Conservation (phyloP, 208 protist species). For the Acanthamoeba culbertsoni region DNA sequence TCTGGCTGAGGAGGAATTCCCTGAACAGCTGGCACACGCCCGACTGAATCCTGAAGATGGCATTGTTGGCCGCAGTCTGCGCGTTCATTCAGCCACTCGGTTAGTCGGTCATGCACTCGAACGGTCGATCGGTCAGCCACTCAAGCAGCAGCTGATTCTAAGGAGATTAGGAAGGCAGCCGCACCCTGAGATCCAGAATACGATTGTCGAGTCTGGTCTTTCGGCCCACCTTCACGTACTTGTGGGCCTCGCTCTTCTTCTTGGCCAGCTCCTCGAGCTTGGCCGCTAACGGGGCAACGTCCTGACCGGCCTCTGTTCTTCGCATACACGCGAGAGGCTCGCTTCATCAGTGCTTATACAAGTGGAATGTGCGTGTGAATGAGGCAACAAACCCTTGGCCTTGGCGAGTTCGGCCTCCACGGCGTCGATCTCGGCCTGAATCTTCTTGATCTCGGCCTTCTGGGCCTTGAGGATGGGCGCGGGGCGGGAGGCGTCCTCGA, state of each 20-base stretch:
- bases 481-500: slow-evolving; percentile 44
- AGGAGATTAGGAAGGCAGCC: too few relatives aligned
- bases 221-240: slow-evolving; percentile 72
- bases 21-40: slow-evolving; percentile 94
- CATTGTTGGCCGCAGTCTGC: slow-evolving; percentile 91
- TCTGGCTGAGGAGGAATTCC: slow-evolving; percentile 90
- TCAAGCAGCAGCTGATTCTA: too few relatives aligned
- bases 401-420: neutral
- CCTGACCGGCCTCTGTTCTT: neutral
- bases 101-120: too few relatives aligned
- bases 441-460: neutral
- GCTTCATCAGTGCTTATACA: too few relatives aligned
- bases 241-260: slow-evolving; percentile 9
- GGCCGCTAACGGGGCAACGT: neutral
- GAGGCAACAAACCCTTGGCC: neutral
- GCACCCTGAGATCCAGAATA: slow-evolving; percentile 95
- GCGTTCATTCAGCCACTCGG: too few relatives aligned
- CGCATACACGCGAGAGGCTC: too few relatives aligned
- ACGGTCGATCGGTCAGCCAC: too few relatives aligned
- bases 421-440: neutral
- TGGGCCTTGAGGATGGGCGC: slow-evolving; percentile 25
- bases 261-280: slow-evolving; percentile 11
- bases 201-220: slow-evolving; percentile 96
- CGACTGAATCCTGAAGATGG: slow-evolving; percentile 96
- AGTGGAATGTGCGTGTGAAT: too few relatives aligned